Conservation (phyloP, 116 monocot species). For the Papilionanthe hybrid region DNA sequence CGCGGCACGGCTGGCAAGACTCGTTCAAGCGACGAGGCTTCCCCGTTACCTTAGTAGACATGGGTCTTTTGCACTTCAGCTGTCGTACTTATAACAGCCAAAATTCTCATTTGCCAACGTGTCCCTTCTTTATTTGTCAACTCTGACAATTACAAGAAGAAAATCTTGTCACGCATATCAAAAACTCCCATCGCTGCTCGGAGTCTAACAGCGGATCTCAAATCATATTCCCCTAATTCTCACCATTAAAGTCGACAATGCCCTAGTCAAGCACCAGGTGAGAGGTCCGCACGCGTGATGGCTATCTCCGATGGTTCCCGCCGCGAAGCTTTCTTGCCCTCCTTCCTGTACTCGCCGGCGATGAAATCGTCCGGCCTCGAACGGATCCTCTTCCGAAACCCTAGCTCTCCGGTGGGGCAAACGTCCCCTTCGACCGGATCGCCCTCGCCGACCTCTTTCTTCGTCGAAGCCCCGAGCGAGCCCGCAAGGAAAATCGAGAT, state of each 20-base stretch:
- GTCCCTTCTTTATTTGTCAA: neutral
- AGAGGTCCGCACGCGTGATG: neutral
- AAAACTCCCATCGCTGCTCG: neutral
- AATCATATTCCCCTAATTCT: neutral
- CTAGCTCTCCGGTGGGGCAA: constrained; percentile 5
- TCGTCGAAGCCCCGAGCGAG: constrained; percentile 29
- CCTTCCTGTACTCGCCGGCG: constrained; percentile 20
- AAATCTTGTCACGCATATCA: too few species aligned
- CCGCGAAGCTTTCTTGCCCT: constrained; percentile 24
- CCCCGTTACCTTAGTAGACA: neutral
- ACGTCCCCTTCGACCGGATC: neutral
- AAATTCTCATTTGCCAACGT: neutral
- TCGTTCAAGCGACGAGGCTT: neutral
- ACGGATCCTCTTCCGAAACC: constrained; percentile 2
- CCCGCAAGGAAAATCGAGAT: constrained; percentile 24
- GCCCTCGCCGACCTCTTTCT: constrained; percentile 2
- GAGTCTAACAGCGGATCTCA: neutral
- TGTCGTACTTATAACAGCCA: neutral
- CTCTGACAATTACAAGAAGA: neutral
- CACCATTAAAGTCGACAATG: neutral
- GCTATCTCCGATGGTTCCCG: constrained; percentile 12
- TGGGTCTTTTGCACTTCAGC: too few species aligned
- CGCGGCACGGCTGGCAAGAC: too few species aligned
- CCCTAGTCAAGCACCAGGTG: neutral
- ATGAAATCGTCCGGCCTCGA: constrained; percentile 10